Evolutionary conservation across 1,284 basidiomycete genomes (phyloP), one percentile per base, ranked within the genome.

Genomic region (Takashimella tepidaria): DNA sequence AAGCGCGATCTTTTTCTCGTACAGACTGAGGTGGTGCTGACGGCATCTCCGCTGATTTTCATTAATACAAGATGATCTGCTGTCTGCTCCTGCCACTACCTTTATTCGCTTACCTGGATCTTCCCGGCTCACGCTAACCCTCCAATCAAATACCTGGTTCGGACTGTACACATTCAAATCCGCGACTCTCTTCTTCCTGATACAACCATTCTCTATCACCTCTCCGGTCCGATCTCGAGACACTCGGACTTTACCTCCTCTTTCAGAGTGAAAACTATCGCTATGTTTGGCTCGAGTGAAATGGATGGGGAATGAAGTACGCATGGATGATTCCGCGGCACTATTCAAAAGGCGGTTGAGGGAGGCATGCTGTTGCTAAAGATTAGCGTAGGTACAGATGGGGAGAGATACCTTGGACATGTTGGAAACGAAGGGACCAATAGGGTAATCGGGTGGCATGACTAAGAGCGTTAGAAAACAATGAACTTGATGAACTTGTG

Each of bases 121-220:
- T 81, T 98, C 95, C 21, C 88, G 72, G 70, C 84, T 97, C 22
- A 97, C 88, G 65, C 88, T 92, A 20, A 98, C 81, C 50, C 96
- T 79, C 86, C 90, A 98, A 76, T 98, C 95, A 49, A 89, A 90
- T 1, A 78, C 72, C 42, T 86, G 78, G 67, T 88, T 87, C 3
- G 95, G 95, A 64, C 84, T 85, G 72, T 83, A 87, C 31, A 98
- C 80, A 72, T 98, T 90, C 66, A 98, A 75, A 73, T 95, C 86
- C 10, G 86, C 92, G 21, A 98, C 77, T 45, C 92, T 81, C 26
- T 85, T 78, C 75, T 98, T 98, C 59, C 81, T 81, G 67, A 91
- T 82, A 58, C 76, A 67, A 1, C 68, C 73, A 19, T 81, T 82
- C 61, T 84, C 83, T 24, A 83, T 62, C 31, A 92, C 82, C 6